phyloP scores from a whole-genome alignment of 805 yeast species.

The Suhomyces kilbournensis region DNA sequence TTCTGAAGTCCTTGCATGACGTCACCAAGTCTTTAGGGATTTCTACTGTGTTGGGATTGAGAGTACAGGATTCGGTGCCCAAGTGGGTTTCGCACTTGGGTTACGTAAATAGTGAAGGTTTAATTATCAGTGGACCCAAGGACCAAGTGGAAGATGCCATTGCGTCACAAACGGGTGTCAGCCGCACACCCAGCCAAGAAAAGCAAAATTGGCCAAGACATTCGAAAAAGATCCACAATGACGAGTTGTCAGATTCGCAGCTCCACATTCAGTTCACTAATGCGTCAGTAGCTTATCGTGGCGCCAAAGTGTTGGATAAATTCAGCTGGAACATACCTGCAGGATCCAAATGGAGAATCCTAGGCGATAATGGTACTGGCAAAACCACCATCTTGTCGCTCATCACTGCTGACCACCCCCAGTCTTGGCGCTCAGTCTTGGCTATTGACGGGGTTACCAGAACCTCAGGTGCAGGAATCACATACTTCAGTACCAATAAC shows the following conservation, averaged over 20 bases:
- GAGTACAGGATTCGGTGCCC: constrained; percentile 75
- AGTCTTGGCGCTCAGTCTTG: constrained; percentile 80
- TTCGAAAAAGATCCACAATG: not conserved
- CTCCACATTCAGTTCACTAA: constrained; percentile 48
- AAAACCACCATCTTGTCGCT: constrained; percentile 84
- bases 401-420: constrained; percentile 94
- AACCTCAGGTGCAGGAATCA: constrained; percentile 65
- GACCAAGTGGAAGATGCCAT: constrained; percentile 1
- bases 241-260: not conserved
- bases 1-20: constrained; percentile 49
- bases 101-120: constrained; percentile 56
- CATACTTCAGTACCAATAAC: constrained; percentile 75
- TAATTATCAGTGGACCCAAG: constrained; percentile 48
- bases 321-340: constrained; percentile 62
- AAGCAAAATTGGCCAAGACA: not conserved
- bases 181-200: not conserved
- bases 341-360: constrained; percentile 85
- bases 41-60: constrained; percentile 66
- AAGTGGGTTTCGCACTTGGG: constrained; percentile 76
- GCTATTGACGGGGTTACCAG: constrained; percentile 64
- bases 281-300: constrained; percentile 65
- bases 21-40: constrained; percentile 41
- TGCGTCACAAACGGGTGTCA: not conserved
- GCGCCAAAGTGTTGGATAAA: constrained; percentile 54
- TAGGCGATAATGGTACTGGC: constrained; percentile 91